A percentile compares a stretch with the other conserved stretches of the same genome.
phyloP scores from a whole-genome alignment of 1,284 basidiomycete species.

The Ceratobasidium sp. region DNA sequence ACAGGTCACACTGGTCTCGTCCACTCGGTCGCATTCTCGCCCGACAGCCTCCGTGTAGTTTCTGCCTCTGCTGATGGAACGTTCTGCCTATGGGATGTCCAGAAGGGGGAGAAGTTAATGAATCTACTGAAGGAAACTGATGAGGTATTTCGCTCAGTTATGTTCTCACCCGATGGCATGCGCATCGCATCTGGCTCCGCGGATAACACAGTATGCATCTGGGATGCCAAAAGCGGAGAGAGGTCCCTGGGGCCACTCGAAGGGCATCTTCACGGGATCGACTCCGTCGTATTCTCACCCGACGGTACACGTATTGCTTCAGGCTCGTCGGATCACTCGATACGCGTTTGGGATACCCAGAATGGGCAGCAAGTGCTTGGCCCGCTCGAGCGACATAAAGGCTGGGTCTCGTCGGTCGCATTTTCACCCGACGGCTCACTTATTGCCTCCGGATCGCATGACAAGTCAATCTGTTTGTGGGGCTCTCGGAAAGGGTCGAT shows the following conservation, averaged over 20 bases:
- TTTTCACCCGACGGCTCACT: slow-evolving; percentile 32
- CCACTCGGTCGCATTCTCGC: slow-evolving; percentile 9
- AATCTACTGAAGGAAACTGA: too few relatives aligned
- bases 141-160: too few relatives aligned
- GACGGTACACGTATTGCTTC: slow-evolving; percentile 18
- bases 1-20: neutral
- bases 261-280: neutral
- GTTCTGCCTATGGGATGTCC: slow-evolving; percentile 5
- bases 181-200: slow-evolving; percentile 5
- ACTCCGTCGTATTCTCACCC: neutral
- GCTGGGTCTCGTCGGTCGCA: slow-evolving; percentile 13
- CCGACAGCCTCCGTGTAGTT: neutral
- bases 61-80: slow-evolving; percentile 8
- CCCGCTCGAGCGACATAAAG: neutral
- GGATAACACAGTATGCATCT: slow-evolving; percentile 1
- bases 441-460: slow-evolving; percentile 30
- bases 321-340: neutral
- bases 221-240: slow-evolving; percentile 7
- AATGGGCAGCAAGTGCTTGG: neutral
- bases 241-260: neutral
- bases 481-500: too few relatives aligned
- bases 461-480: slow-evolving; percentile 24
- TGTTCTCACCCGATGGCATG: slow-evolving; percentile 32
- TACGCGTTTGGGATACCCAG: slow-evolving; percentile 29
- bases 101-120: too few relatives aligned